phyloP scores from a whole-genome alignment of 495 filamentous ascomycete genomes.

The Penicillium waksmanii region DNA sequence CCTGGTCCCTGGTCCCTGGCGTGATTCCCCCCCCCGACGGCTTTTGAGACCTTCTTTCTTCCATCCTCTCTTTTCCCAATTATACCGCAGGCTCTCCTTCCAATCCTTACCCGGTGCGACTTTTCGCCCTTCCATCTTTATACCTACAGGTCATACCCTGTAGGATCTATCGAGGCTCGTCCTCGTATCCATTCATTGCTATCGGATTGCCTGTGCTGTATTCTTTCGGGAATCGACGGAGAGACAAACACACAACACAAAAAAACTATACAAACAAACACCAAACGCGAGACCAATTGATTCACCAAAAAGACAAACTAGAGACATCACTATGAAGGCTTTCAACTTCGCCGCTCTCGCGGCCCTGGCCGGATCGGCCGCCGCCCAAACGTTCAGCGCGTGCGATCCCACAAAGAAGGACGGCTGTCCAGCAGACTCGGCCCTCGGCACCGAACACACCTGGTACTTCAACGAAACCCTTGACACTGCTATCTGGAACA shows the following conservation, averaged over 20 bases:
- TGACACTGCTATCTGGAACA: constrained; percentile 62
- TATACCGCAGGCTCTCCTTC: constrained; percentile 20
- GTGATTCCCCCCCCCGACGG: constrained; percentile 16
- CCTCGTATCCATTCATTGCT: constrained; percentile 25
- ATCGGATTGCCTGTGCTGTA: constrained; percentile 5
- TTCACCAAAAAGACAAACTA: neutral
- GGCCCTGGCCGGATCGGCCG: constrained; percentile 32
- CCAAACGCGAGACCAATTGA: neutral
- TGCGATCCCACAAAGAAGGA: constrained; percentile 68
- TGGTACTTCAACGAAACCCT: constrained; percentile 64
- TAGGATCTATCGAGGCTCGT: constrained; percentile 16
- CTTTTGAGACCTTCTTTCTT: neutral
- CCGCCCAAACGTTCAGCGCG: constrained; percentile 53
- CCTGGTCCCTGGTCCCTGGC: constrained; percentile 26
- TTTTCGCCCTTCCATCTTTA: constrained; percentile 42
- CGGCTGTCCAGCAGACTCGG: constrained; percentile 66
- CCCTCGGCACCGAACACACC: constrained; percentile 63
- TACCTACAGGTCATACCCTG: constrained; percentile 4
- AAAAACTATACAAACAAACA: neutral
- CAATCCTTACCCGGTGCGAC: constrained; percentile 35
- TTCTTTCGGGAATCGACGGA: constrained; percentile 1
- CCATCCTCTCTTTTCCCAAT: neutral
- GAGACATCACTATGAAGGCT: constrained; percentile 28
- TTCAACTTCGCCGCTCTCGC: constrained; percentile 30
- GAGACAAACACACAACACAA: neutral